Conservation (phyloP, 2,329 filamentous ascomycete genomes). For the Macrophomina tecta region DNA sequence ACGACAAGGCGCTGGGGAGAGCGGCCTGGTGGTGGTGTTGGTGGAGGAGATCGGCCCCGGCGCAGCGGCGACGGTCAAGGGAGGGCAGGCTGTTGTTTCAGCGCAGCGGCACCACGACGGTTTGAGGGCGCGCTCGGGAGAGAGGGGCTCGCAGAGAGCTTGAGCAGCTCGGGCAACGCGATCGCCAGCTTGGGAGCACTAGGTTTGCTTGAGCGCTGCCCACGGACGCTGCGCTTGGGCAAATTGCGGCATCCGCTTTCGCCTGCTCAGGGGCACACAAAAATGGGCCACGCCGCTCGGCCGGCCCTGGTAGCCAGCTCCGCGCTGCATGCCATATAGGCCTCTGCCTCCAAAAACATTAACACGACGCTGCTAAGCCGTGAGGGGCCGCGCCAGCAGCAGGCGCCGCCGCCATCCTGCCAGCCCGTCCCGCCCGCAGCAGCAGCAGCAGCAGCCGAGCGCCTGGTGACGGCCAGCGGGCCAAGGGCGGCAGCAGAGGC, state of each 20-base stretch:
- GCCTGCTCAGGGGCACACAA: slow-evolving; percentile 25
- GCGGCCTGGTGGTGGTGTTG: slow-evolving; percentile 17
- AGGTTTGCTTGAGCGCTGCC: slow-evolving; percentile 25
- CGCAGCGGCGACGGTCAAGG: slow-evolving; percentile 24
- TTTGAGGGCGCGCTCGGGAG: slow-evolving; percentile 27
- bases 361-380: slow-evolving; percentile 19
- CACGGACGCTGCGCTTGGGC: slow-evolving; percentile 24
- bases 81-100: slow-evolving; percentile 25
- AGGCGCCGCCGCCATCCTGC: not conserved
- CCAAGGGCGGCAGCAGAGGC: not conserved
- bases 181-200: slow-evolving; percentile 26
- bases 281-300: slow-evolving; percentile 23
- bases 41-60: slow-evolving; percentile 23
- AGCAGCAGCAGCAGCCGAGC: no score
- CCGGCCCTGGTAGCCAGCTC: slow-evolving; percentile 25
- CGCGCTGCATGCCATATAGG: slow-evolving; percentile 24
- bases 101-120: slow-evolving; percentile 27
- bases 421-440: not conserved
- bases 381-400: slow-evolving; percentile 8
- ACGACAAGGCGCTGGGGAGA: slow-evolving; percentile 22
- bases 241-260: slow-evolving; percentile 27
- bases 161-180: slow-evolving; percentile 27
- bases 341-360: slow-evolving; percentile 22
- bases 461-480: not conserved
- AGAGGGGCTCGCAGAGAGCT: slow-evolving; percentile 25